Evolutionary conservation across 768 basidiomycete species (phyloP), one percentile per base, ranked within the genome.

Genomic region (Suillus hirtellus): DNA sequence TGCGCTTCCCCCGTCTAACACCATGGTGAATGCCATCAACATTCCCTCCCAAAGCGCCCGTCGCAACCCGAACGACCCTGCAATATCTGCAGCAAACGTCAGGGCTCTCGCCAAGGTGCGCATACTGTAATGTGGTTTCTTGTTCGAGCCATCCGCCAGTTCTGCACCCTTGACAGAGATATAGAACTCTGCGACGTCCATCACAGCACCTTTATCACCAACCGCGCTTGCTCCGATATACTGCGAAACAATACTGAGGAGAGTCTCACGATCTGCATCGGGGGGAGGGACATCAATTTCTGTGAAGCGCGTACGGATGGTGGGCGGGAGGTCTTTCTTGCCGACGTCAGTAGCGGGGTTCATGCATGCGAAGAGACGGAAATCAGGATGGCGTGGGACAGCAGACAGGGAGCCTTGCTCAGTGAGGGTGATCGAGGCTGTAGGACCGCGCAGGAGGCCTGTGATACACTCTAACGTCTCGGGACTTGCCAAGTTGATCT

Each of bases 271-370:
- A 72, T 99, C 95, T 38, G 90, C 83, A 70, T 99, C 97, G 4
- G 96, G 96, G 3, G 96, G 85, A n/a, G 91, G 87, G 0, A 98
- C 96, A 72, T 95, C 95, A 60, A 99, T 86, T 74, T 99, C 97
- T 1, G 95, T 97, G 78, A 99, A 99, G 37, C 92, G 87, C 11
- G 90, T 86, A 42, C 96, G 88, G 56, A 99, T 92, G 69, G 89
- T 90, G 5, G 92, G 89, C 19, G 95, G 93, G 0, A 99, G 87
- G 70, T 99, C 96, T 70, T 95, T 97, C 80, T 99, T 99, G 40
- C 97, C 97, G 15, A 98, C 92, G 69, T 99, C 97, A 4, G 96
- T 99, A 0, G 97, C 97, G 5, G 97, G 97, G 72, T 99, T 99
- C 97, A 99, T 99, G 74, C 97, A 99, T 4, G 95, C 95, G 70